phyloP scores from a whole-genome alignment of 306 rosid species.

The Casuarina cunninghamiana region DNA sequence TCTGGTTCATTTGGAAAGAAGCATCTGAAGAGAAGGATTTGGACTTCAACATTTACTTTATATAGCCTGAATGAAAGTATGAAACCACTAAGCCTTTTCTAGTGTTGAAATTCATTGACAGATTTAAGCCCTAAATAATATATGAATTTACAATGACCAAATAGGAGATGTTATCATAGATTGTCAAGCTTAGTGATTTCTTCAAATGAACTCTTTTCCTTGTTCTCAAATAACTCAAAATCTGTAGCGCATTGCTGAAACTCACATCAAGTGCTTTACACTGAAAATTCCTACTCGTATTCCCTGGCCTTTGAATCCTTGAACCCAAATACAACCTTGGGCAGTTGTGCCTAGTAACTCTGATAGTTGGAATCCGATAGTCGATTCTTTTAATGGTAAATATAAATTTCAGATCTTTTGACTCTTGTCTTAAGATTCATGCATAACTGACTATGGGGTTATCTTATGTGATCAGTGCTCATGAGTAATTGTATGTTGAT shows the following conservation, averaged over 20 bases:
- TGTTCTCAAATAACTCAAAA: neutral
- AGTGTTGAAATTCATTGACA: neutral
- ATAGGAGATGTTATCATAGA: neutral
- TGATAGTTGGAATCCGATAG: neutral
- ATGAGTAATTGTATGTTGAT: neutral
- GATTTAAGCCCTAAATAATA: neutral
- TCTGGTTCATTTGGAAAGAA: neutral
- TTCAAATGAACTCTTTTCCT: neutral
- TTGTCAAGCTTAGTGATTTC: neutral
- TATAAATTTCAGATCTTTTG: slow-evolving; percentile 2
- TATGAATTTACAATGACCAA: neutral
- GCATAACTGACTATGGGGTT: neutral
- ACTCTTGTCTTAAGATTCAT: slow-evolving; percentile 1
- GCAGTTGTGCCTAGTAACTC: neutral
- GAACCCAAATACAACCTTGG: neutral
- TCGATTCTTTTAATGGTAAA: neutral
- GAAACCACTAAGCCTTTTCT: neutral
- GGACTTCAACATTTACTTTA: neutral
- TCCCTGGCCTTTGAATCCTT: neutral
- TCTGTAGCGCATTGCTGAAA: neutral
- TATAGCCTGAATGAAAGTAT: neutral
- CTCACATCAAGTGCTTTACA: neutral
- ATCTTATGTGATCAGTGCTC: slow-evolving; percentile 11
- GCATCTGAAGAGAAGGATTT: neutral
- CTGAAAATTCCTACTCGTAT: neutral